Base-by-base conservation (phyloP, 805 yeast species). In the Ogataea nakhonphanomensis region DNA sequence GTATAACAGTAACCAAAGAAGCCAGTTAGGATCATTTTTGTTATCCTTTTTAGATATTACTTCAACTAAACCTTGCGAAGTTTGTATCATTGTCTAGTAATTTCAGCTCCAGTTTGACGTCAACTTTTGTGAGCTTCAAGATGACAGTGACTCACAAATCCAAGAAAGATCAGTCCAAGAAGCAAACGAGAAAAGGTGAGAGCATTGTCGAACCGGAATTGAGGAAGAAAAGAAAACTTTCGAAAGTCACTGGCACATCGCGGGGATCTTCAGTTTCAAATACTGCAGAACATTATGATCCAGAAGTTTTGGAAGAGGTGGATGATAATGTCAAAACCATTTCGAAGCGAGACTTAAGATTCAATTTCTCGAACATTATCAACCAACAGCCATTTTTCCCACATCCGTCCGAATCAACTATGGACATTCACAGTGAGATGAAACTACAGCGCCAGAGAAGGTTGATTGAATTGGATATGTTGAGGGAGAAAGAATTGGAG, bases 371-470 rank as follows among this genome's bases (percentile, higher is more conserved):
- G 9, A 54, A 51, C 30, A 54, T 55, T 30, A 39, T 56, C 15
- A 50, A 55, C 20, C 57, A 54, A 28, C 54, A 54, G 35, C 48
- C 50, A 10, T 47, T 46, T 12, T 41, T 50, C 28, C 49, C 59
- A 10, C 57, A 55, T 35, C 57, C 57, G 3, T 51, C 58, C 7
- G 35, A 49, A 2, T n/a, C 41, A 6, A 51, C 54, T 4, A 50
- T 57, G 14, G 61, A 57, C 34, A 25, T 55, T 3, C 48, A 53
- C 39, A 45, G 53, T 24, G 59, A 57, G 33, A 55, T 59, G 60
- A 59, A 56, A 35, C 46, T 59, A 12, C 62, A 58, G 41, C 54
- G 62, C 33, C 64, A 59, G 32, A 53, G 54, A 36, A 41, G 62
- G 32, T 44, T 59, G 23, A 45, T 59, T 10, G 58, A 59, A 33